Evolutionary conservation across 2,329 filamentous ascomycete genomes (phyloP).

Genomic region (Aureobasidium sp.): DNA sequence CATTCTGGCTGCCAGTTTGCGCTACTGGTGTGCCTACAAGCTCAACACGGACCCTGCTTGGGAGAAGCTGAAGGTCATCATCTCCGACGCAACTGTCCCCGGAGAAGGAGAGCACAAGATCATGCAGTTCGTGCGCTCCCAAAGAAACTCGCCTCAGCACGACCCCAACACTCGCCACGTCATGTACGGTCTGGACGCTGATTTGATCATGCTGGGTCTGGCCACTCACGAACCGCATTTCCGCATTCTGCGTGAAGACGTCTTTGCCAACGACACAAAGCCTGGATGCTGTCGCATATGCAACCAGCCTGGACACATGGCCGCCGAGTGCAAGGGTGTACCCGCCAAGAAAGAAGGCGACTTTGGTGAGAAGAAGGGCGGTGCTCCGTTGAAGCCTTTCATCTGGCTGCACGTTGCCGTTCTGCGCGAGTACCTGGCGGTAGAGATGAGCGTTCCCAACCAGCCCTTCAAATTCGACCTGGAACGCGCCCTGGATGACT

Average conservation of each 20-base stretch:
- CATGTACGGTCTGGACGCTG: slow-evolving; percentile 94
- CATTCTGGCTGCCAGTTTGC: slow-evolving; percentile 76
- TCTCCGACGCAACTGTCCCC: slow-evolving; percentile 94
- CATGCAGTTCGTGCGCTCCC: slow-evolving; percentile 94
- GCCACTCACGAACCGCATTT: slow-evolving; percentile 97
- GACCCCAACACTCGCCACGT: slow-evolving; percentile 96
- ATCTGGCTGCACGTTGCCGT: slow-evolving; percentile 96
- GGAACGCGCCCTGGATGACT: slow-evolving; percentile 90
- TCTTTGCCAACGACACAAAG: slow-evolving; percentile 84
- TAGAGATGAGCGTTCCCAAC: slow-evolving; percentile 74
- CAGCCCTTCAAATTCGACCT: slow-evolving; percentile 86
- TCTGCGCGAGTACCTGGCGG: slow-evolving; percentile 83
- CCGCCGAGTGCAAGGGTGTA: slow-evolving; percentile 72
- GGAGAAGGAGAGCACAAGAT: slow-evolving; percentile 99
- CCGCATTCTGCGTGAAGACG: slow-evolving; percentile 89
- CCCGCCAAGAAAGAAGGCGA: slow-evolving; percentile 64
- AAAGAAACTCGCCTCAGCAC: slow-evolving; percentile 80
- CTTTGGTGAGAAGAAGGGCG: slow-evolving; percentile 70
- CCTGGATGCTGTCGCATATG: slow-evolving; percentile 77
- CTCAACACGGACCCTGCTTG: slow-evolving; percentile 93
- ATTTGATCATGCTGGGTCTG: slow-evolving; percentile 96
- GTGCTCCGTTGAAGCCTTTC: slow-evolving; percentile 71
- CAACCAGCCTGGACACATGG: slow-evolving; percentile 85
- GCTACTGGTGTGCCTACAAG: slow-evolving; percentile 97
- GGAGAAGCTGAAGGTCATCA: slow-evolving; percentile 94